Conservation (phyloP, 139 green algal genomes). For the Micractinium sp. region DNA sequence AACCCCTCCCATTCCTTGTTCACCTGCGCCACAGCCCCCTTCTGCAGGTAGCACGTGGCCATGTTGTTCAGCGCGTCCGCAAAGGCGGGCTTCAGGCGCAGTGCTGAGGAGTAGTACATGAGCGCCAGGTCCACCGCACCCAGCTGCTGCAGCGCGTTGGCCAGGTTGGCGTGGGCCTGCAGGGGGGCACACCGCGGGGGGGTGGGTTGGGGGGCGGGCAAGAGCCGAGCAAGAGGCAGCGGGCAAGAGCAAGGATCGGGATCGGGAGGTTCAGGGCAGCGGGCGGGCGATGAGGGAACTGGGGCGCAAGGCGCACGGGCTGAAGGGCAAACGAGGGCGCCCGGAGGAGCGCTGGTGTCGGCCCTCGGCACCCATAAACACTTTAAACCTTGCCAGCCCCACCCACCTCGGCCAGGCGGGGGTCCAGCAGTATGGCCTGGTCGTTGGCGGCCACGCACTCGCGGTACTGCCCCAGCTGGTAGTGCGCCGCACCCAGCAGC, state of each 20-base stretch:
- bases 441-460: slow-evolving; percentile 76
- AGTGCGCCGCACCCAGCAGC: slow-evolving; percentile 84
- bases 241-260: neutral
- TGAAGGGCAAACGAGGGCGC: no score
- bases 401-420: slow-evolving; percentile 12
- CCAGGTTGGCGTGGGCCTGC: slow-evolving; percentile 75
- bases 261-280: no score
- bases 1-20: neutral
- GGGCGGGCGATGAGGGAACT: no score
- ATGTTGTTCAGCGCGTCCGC: slow-evolving; percentile 86
- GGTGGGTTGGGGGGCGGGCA: neutral
- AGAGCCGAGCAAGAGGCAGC: neutral
- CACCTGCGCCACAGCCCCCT: slow-evolving; percentile 63
- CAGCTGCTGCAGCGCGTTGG: slow-evolving; percentile 80
- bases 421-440: slow-evolving; percentile 75
- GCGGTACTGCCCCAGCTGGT: slow-evolving; percentile 79
- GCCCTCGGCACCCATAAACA: no score
- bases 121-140: slow-evolving; percentile 84
- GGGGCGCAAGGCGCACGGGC: no score
- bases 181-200: neutral
- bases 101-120: slow-evolving; percentile 82
- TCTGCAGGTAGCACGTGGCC: slow-evolving; percentile 72
- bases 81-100: slow-evolving; percentile 78
- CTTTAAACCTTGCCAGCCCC: neutral
- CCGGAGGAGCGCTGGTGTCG: no score